Evolutionary conservation across 495 filamentous ascomycete species (phyloP), one percentile per base, ranked within the genome.

Genomic region (Penicillium cosmopolitanum): DNA sequence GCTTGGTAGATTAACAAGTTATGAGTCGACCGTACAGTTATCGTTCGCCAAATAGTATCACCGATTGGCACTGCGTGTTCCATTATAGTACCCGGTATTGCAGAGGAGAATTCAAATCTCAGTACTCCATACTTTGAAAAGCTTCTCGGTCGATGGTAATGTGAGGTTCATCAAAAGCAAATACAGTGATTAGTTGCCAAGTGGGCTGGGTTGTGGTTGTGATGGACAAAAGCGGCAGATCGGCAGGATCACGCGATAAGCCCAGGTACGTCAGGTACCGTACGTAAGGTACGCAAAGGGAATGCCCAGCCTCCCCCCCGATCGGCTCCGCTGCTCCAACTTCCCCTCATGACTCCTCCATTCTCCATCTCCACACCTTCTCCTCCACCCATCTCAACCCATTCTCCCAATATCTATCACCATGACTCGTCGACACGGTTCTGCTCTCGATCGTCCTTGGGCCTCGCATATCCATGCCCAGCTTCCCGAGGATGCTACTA

Each of bases 371-470:
- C 63, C 59, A 60, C 48, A 44, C 15, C 34, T 42, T 57, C 40
- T 50, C 42, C 38, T 18, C 35, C 50, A 43, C 16, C 33, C 42
- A 12, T n/a, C 12, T 15, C 15, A 16, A 44, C 9, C n/a, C 3
- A 16, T 9, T 18, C 13, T 55, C 42, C 12, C 23, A 56, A 34
- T 23, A 43, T 28, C 48, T 12, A 34, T 23, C 21, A 59, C 8
- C 15, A 74, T 74, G 71, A 74, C 71, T n/a, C 64, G 66, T 57
- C 61, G 66, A 58, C 57, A 65, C 46, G 28, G 57, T 19, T 55
- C 56, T 43, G 64, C 61, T 28, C 63, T 71, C 31, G 67, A 66
- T 28, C 55, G 58, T 59, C 57, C 65, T 25, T 72, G 69, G 67
- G 58, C 59, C 28, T 65, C 61, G 8, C 63, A 65, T 21, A 64